Evolutionary conservation across 768 basidiomycete genomes (phyloP).

Genomic region (Dentipellis sp.): DNA sequence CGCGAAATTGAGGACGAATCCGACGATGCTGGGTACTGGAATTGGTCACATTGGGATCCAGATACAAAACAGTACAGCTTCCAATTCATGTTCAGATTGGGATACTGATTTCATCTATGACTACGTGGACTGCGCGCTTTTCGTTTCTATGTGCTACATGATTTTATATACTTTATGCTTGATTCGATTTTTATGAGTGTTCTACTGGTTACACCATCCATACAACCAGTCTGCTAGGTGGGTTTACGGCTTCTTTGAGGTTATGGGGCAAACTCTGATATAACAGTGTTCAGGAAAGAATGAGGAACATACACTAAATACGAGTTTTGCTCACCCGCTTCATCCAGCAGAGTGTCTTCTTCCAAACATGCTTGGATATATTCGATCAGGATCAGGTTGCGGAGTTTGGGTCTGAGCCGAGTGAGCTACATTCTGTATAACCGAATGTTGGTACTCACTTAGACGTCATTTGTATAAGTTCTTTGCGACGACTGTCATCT

Average conservation of each 20-base stretch:
- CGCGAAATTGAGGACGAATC: slow-evolving; percentile 94
- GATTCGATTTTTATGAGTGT: no score
- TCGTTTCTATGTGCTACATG: neutral
- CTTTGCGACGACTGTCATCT: slow-evolving; percentile 62
- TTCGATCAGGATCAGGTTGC: slow-evolving; percentile 68
- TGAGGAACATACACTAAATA: neutral
- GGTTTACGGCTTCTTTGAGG: no score
- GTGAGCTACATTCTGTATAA: neutral
- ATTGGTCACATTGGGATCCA: slow-evolving; percentile 99
- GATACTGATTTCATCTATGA: slow-evolving; percentile 19
- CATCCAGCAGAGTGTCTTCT: slow-evolving; percentile 76
- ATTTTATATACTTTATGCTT: no score
- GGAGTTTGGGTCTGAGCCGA: slow-evolving; percentile 62
- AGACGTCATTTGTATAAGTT: slow-evolving; percentile 62
- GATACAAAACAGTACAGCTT: slow-evolving; percentile 98
- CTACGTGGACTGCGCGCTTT: neutral
- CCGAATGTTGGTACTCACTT: slow-evolving; percentile 36
- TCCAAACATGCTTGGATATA: slow-evolving; percentile 74
- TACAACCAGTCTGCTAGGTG: no score
- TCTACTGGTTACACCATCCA: no score
- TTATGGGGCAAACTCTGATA: neutral
- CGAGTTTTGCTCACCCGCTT: slow-evolving; percentile 51
- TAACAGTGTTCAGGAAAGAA: neutral
- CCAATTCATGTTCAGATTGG: slow-evolving; percentile 89
- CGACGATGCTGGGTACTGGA: slow-evolving; percentile 85